Evolutionary conservation across 73 alveolate species (phyloP).

Genomic region (Blepharisma japonicum): DNA sequence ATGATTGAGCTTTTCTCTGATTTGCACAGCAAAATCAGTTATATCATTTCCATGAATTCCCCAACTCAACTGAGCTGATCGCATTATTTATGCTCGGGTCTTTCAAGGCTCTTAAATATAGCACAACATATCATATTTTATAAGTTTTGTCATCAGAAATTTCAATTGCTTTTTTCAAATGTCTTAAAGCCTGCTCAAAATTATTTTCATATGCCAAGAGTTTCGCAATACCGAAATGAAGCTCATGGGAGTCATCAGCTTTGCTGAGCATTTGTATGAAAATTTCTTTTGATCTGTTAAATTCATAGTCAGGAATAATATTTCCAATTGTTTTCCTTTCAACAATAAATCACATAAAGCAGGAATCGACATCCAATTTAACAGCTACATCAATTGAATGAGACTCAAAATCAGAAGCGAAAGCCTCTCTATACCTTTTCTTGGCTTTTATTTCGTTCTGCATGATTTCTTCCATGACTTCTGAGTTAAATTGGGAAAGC

Average conservation of each 20-base stretch:
- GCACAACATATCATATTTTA: slow-evolving; percentile 7
- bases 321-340: neutral
- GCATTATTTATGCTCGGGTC: no score
- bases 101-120: no score
- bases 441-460: no score
- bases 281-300: neutral
- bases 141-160: slow-evolving; percentile 35
- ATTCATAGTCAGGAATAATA: slow-evolving; percentile 6
- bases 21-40: no score
- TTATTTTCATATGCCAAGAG: slow-evolving; percentile 37
- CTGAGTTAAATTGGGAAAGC: no score
- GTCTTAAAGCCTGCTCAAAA: slow-evolving; percentile 45
- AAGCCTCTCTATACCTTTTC: no score
- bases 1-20: no score
- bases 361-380: neutral
- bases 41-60: no score
- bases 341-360: neutral
- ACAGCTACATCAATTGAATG: no score
- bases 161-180: slow-evolving; percentile 32
- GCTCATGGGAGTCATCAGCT: slow-evolving; percentile 50
- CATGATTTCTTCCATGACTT: no score
- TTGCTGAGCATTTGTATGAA: neutral
- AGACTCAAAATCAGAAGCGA: no score
- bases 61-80: no score
- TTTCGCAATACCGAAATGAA: slow-evolving; percentile 51